These are phyloP conservation scores for Pyrenula aspistea DNA, from an alignment of 495 filamentous ascomycete genomes.

Conservation along the genomic window DNA sequence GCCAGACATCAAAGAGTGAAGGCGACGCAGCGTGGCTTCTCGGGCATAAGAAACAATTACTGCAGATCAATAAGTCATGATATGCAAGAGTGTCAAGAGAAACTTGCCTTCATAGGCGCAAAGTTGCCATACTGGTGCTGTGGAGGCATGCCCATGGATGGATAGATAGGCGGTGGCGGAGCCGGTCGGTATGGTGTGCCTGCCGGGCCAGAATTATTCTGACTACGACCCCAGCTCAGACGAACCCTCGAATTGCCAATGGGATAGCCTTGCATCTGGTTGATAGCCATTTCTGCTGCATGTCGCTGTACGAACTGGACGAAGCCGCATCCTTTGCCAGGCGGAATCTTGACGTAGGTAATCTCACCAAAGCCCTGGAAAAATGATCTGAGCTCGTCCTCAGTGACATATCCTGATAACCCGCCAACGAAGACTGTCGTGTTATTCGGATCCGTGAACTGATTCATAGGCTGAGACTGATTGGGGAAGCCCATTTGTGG, in stretches of 20 bases:
- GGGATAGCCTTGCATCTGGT: constrained; percentile 99
- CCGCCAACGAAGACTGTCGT: constrained; percentile 98
- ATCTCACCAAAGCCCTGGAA: constrained; percentile 99
- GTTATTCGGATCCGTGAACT: constrained; percentile 99
- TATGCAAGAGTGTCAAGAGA: not conserved
- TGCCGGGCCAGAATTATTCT: constrained; percentile 97
- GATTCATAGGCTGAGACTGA: constrained; percentile 92
- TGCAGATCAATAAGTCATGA: not conserved
- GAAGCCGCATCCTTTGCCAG: constrained; percentile 97
- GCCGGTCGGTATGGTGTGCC: constrained; percentile 96
- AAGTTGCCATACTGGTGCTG: constrained; percentile 62
- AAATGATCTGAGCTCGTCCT: constrained; percentile 98
- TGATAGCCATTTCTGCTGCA: constrained; percentile 99
- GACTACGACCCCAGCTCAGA: constrained; percentile 91
- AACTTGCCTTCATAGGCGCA: constrained; percentile 63
- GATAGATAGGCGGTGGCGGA: constrained; percentile 76
- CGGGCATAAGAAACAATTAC: not conserved
- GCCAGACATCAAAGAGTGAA: not conserved
- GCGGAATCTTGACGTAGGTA: constrained; percentile 99
- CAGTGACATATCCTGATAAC: constrained; percentile 94
- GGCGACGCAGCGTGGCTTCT: not conserved
- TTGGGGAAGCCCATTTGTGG: constrained; percentile 76
- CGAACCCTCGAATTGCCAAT: constrained; percentile 98
- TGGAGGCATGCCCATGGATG: constrained; percentile 73
- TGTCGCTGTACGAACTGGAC: constrained; percentile 99